These are phyloP conservation scores for Trypanosomatidae sp. DNA, from an alignment of 208 protist species.

Conservation along the genomic window DNA sequence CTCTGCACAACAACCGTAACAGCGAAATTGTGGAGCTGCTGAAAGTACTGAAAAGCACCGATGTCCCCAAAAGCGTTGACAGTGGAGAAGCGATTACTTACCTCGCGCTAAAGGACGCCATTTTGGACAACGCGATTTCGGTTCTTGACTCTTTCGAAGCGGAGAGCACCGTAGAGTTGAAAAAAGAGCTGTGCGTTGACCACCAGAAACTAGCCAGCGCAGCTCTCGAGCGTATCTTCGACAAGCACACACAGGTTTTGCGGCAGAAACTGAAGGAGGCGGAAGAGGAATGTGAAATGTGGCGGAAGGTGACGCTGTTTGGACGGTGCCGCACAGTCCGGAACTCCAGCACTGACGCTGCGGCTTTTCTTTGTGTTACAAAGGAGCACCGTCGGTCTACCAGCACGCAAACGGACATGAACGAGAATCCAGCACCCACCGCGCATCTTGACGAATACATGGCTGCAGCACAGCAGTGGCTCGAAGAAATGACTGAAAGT, in stretches of 20 bases:
- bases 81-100: slow-evolving; percentile 28
- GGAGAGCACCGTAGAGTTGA: not conserved
- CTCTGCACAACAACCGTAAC: not conserved
- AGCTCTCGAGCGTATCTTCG: slow-evolving; percentile 23
- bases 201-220: slow-evolving; percentile 18
- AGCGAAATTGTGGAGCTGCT: slow-evolving; percentile 6
- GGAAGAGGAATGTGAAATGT: slow-evolving; percentile 19
- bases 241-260: slow-evolving; percentile 10
- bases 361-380: not conserved
- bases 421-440: too few relatives aligned
- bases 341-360: not conserved
- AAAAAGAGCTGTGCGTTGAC: slow-evolving; percentile 8
- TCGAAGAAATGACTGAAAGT: too few relatives aligned
- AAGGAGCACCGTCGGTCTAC: not conserved
- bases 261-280: slow-evolving; percentile 21
- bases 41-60: slow-evolving; percentile 1
- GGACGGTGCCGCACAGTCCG: not conserved
- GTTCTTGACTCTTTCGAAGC: not conserved
- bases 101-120: slow-evolving; percentile 9
- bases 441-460: too few relatives aligned
- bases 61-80: slow-evolving; percentile 13
- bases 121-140: slow-evolving; percentile 11
- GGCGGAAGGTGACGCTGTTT: slow-evolving; percentile 16
- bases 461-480: too few relatives aligned
- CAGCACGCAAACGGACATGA: too few relatives aligned